Conservation (phyloP, 148 eudicot species). For the Cornus florida region DNA sequence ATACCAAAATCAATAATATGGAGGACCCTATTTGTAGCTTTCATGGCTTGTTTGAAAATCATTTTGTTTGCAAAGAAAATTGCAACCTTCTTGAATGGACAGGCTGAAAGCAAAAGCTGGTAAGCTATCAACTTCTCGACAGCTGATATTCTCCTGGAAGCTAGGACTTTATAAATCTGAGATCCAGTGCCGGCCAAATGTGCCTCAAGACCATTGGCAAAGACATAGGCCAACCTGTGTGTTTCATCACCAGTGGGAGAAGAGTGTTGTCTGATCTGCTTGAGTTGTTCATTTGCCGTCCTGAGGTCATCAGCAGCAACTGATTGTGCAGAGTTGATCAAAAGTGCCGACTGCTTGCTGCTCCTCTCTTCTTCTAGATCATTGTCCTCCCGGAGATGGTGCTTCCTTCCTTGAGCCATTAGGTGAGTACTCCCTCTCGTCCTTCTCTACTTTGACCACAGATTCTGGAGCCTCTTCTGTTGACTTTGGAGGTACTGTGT, state of each 20-base stretch:
- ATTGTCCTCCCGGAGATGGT: conserved; percentile 36
- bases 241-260: conserved; percentile 34
- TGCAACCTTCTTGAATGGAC: conserved; percentile 33
- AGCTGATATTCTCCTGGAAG: conserved; percentile 30
- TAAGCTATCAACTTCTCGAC: conserved; percentile 41
- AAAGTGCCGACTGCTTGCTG: conserved; percentile 40
- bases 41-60: conserved; percentile 10
- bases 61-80: conserved; percentile 23
- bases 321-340: conserved; percentile 59
- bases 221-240: conserved; percentile 41
- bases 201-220: conserved; percentile 40
- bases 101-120: conserved; percentile 33
- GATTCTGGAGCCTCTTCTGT: conserved; percentile 10
- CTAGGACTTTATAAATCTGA: conserved; percentile 28
- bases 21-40: conserved; percentile 20
- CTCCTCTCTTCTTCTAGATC: conserved; percentile 46
- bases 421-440: conserved; percentile 20
- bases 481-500: conserved; percentile 26
- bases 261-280: conserved; percentile 37
- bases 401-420: conserved; percentile 44
- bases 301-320: conserved; percentile 53
- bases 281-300: conserved; percentile 40
- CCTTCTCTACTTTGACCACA: conserved; percentile 34
- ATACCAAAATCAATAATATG: conserved; percentile 46
- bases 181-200: conserved; percentile 41